Evolutionary conservation across 129 eudicot species (phyloP).

Genomic region (carrot (Daucus carota)): DH1_v3.0 NC_030388.2:14984001-14984500

Average conservation of each 20-base stretch:
- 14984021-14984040: too few species aligned
- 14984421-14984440: slow-evolving; percentile 54
- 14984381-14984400: slow-evolving; percentile 9
- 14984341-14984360: not conserved
- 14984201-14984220: not conserved
- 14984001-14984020: too few species aligned
- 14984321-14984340: not conserved
- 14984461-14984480: slow-evolving; percentile 80
- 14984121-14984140: too few species aligned
- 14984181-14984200: not conserved
- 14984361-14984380: slow-evolving; percentile 8
- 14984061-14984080: too few species aligned
- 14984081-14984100: too few species aligned
- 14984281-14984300: slow-evolving; percentile 6
- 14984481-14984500: slow-evolving; percentile 89
- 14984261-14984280: not conserved
- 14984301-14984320: not conserved
- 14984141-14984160: not conserved
- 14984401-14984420: slow-evolving; percentile 84
- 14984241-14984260: slow-evolving; percentile 10
- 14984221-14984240: not conserved
- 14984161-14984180: not conserved
- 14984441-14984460: slow-evolving; percentile 62
- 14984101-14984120: too few species aligned
- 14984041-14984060: too few species aligned